Base-by-base conservation (phyloP, 805 yeast genomes). In the Candida krabiensis region DNA sequence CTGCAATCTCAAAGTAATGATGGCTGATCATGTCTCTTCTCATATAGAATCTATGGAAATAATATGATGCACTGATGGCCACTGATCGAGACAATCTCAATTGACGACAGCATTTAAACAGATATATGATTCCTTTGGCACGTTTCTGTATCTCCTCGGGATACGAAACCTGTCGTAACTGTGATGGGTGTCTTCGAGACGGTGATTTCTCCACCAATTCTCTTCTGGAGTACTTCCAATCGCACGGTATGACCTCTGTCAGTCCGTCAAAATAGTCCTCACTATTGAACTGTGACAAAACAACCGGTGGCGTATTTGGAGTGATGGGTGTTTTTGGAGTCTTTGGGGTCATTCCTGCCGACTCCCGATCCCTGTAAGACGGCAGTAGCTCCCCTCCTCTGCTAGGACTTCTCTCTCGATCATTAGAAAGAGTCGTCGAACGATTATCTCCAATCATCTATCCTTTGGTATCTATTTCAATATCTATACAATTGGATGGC, bases 1-100 rank as follows among this genome's bases (percentile, higher is more conserved):
- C 78, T 0, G 71, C 80, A 6, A 70, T 61, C 41, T 77, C 78
- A 44, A 69, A 77, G 35, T 69, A 68, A 41, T 75, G 80, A 43
- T 60, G 60, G 29, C 60, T 53, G 27, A 58, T 56, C 34, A 75
- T 47, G 24, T 73, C 67, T 37, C 60, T 55, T 19, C 75, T 57
- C 69, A 71, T 67, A 50, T 75, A 77, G 52, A 74, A 77, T 35
- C 83, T 58, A 43, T 77, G 82, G 37, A 76, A 60, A 41, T 63
- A 70, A 12, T 60, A 61, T 17, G 75, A 54, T 0, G 80, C 80
- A 1, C 77, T 66, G 46, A 71, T 60, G 0, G 73, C 63, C 14
- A 77, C 72, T 24, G 69, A 64, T 31, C 72, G 60, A 3, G 80
- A 77, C 19, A 77, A 53, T 35, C 70, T 61, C 29, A 77, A 57